Base-by-base conservation (phyloP, 139 green algal species). In the Asterochloris erici region DNA sequence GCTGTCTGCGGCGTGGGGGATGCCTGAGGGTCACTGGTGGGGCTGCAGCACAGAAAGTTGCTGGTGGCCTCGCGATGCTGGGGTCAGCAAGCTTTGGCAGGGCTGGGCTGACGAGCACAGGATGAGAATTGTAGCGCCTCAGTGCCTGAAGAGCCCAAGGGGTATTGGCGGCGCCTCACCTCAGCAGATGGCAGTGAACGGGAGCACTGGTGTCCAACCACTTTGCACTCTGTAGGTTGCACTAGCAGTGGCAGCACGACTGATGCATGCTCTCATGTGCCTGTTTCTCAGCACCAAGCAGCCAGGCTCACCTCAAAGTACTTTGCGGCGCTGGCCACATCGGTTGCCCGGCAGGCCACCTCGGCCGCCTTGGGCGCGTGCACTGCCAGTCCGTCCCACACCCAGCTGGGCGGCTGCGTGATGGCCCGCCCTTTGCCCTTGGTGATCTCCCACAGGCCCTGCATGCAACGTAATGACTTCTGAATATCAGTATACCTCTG, bases 321-420 rank as follows among this genome's bases (percentile, higher is more conserved):
- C 0, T 38, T 26, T 9, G 79, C 84, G 38, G 84, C 79, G 54
- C 63, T 79, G 54, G 75, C 74, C 21, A 81, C 68, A 21, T 87
- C 75, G 27, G 76, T 61, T 28, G 74, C 79, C 24, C 79, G 54
- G 26, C 27, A 63, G 38, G 84, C 84, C 24, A 87, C 27, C 74
- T 84, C 74, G 24, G 84, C 79, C 29, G 84, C 84, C 19, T 81
- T 68, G 24, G 84, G 84, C 10, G 79, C 81, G 63, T 80, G 73
- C 21, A 27, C 60, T 12, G 84, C 84, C 15, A 87, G 27, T 23
- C 79, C 84, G 47, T 87, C 84, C 84, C 84, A 87, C 14, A 87
- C 29, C 68, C 68, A 84, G 24, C 77, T 68, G 12, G 84, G 84
- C 17, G 84, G 38, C 9, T 26, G 26, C 27, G 63, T 76, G 10